Evolutionary conservation across 768 basidiomycete genomes (phyloP).

Genomic region (Leccinum rimulosum): DNA sequence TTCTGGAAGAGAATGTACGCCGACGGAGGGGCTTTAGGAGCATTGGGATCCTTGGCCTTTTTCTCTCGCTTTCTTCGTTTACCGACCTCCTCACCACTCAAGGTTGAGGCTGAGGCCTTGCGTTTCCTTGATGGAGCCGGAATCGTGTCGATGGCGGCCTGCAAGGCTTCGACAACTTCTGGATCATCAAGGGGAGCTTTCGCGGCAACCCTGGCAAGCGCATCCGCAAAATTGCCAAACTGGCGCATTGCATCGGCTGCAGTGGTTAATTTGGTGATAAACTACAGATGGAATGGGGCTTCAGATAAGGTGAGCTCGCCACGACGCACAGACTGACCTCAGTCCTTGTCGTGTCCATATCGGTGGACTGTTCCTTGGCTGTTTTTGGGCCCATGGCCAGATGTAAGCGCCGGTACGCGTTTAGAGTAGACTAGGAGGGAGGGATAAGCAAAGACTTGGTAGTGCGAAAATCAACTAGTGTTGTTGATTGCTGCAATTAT

Average conservation of each 20-base stretch:
- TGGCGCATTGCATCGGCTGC: conserved; percentile 65
- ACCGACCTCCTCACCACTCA: conserved; percentile 38
- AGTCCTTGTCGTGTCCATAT: conserved; percentile 28
- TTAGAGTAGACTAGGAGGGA: conserved; percentile 20
- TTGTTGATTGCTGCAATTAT: conserved; percentile 40
- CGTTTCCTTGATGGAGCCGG: conserved; percentile 48
- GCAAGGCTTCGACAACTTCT: conserved; percentile 27
- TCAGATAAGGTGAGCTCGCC: conserved; percentile 16
- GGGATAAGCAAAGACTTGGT: conserved; percentile 39
- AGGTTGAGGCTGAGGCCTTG: conserved; percentile 33
- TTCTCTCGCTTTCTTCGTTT: conserved; percentile 42
- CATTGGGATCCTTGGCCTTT: conserved; percentile 83
- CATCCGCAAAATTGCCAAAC: conserved; percentile 58
- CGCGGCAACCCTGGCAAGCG: conserved; percentile 51
- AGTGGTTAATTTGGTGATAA: conserved; percentile 49
- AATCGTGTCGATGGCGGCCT: conserved; percentile 31
- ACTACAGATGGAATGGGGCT: conserved; percentile 38
- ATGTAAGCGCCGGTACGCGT: conserved; percentile 24
- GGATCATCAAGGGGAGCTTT: conserved; percentile 36
- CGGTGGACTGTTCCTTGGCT: conserved; percentile 24
- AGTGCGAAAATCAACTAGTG: conserved; percentile 38
- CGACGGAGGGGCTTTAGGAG: conserved; percentile 89
- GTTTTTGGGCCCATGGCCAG: conserved; percentile 26
- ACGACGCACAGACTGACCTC: conserved; percentile 27
- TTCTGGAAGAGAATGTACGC: conserved; percentile 97